Evolutionary conservation across 371 early-diverging fungal species (phyloP).

Genomic region (Rhizomucor miehei): DNA sequence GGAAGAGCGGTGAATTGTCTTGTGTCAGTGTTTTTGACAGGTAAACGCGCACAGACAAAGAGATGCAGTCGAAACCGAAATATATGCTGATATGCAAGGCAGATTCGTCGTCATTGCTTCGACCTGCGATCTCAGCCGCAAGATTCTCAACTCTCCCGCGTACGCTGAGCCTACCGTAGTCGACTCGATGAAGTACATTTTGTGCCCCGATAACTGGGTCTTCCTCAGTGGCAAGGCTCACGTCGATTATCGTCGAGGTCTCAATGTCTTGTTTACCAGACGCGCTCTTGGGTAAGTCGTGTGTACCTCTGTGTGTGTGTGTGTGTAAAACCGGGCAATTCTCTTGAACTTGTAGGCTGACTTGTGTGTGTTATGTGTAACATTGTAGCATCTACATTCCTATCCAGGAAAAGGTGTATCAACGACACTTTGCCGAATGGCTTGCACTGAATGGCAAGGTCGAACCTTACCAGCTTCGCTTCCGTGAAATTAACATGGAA

Average conservation of each 20-base stretch:
- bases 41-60: conserved; percentile 18
- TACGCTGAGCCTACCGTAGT: conserved; percentile 47
- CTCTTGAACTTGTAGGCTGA: no score
- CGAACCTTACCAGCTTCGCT: conserved; percentile 40
- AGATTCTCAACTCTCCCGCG: conserved; percentile 45
- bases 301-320: background rate
- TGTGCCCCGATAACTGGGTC: conserved; percentile 52
- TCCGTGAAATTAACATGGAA: conserved; percentile 56
- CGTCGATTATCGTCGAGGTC: conserved; percentile 47
- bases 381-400: conserved; percentile 41
- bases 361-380: background rate
- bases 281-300: conserved; percentile 43
- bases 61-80: background rate
- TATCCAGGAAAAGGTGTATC: conserved; percentile 44
- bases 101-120: conserved; percentile 57
- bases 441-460: conserved; percentile 34
- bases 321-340: background rate
- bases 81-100: conserved; percentile 4
- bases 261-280: conserved; percentile 49
- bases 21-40: conserved; percentile 54
- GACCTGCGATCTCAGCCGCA: conserved; percentile 49
- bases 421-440: conserved; percentile 46
- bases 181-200: conserved; percentile 48
- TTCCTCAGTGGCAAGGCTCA: conserved; percentile 49
- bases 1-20: conserved; percentile 55